A percentile compares a stretch with the other conserved stretches of the same genome.
phyloP scores from a whole-genome alignment of 441 rosid genomes.

The Melianthus villosus region DNA sequence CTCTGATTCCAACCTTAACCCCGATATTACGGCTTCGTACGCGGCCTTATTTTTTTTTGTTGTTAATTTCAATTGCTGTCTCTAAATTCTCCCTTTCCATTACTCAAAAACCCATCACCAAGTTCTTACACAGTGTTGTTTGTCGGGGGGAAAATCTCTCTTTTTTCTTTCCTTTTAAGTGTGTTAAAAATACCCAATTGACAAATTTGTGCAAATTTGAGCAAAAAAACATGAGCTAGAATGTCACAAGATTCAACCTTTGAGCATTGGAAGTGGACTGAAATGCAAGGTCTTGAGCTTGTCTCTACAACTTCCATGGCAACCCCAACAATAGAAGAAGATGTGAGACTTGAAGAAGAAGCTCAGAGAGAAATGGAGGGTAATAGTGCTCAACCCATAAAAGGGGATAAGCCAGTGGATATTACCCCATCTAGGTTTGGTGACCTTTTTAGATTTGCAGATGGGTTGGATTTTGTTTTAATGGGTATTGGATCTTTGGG shows the following conservation, averaged over 20 bases:
- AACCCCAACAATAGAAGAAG: slow-evolving; percentile 7
- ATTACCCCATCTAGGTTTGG: slow-evolving; percentile 48
- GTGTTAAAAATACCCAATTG: background rate
- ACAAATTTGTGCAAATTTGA: slow-evolving; percentile 39
- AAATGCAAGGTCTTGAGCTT: slow-evolving; percentile 98
- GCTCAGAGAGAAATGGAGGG: slow-evolving; percentile 13
- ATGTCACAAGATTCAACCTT: slow-evolving; percentile 47
- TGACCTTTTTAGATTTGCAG: slow-evolving; percentile 93
- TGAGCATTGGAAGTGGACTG: slow-evolving; percentile 93
- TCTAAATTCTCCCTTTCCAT: too few species aligned
- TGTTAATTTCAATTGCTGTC: too few species aligned
- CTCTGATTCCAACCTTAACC: too few species aligned
- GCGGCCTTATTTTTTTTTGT: too few species aligned
- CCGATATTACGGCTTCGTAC: too few species aligned
- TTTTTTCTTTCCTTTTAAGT: background rate
- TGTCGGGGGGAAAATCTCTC: slow-evolving; percentile 34
- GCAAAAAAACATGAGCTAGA: too few species aligned
- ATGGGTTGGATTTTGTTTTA: slow-evolving; percentile 72
- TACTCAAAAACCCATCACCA: slow-evolving; percentile 26
- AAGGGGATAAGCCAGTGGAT: slow-evolving; percentile 34
- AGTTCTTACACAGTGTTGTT: slow-evolving; percentile 22
- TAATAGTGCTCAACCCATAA: slow-evolving; percentile 3
- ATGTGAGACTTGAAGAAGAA: slow-evolving; percentile 10
- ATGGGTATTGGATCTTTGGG: slow-evolving; percentile 96
- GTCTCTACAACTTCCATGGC: slow-evolving; percentile 27